A percentile compares a stretch with the other conserved stretches of the same genome.
phyloP scores from a whole-genome alignment of 116 monocot genomes.

The Cymodocea nodosa region DNA sequence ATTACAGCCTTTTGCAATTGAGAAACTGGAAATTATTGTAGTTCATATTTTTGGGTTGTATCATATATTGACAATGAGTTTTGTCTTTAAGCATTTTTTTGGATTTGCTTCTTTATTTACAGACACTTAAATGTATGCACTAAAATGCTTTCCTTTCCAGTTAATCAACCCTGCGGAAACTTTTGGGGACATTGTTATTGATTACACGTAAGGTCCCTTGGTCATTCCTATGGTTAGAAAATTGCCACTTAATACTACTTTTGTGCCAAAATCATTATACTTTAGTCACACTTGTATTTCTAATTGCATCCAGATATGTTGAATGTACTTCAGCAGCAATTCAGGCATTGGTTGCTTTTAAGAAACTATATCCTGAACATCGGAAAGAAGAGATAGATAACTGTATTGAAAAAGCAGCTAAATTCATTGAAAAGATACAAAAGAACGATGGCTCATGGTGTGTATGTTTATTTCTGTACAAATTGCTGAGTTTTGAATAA shows the following conservation, averaged over 20 bases:
- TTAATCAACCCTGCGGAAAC: slow-evolving; percentile 90
- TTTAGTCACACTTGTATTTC: background rate
- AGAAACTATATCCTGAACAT: slow-evolving; percentile 78
- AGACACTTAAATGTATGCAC: background rate
- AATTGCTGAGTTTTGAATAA: too few species aligned
- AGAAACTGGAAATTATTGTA: too few species aligned
- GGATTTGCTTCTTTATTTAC: too few species aligned
- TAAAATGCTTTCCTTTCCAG: slow-evolving; percentile 27
- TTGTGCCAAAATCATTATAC: background rate
- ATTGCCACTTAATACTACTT: background rate
- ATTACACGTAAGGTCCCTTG: slow-evolving; percentile 61
- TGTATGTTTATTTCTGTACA: slow-evolving; percentile 6
- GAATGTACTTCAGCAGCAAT: slow-evolving; percentile 89
- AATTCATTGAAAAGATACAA: slow-evolving; percentile 75
- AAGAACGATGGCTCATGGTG: slow-evolving; percentile 84
- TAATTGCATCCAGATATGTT: slow-evolving; percentile 43
- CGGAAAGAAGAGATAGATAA: slow-evolving; percentile 65
- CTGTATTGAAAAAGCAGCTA: slow-evolving; percentile 55
- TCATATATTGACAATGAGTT: too few species aligned
- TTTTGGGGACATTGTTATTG: slow-evolving; percentile 94
- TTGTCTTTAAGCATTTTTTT: too few species aligned
- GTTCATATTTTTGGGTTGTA: too few species aligned
- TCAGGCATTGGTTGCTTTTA: slow-evolving; percentile 69
- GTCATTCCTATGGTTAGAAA: background rate
- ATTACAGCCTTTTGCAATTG: too few species aligned